These are phyloP conservation scores for Saccharomycopsis microspora DNA, from an alignment of 805 yeast genomes.

Conservation along the genomic window DNA sequence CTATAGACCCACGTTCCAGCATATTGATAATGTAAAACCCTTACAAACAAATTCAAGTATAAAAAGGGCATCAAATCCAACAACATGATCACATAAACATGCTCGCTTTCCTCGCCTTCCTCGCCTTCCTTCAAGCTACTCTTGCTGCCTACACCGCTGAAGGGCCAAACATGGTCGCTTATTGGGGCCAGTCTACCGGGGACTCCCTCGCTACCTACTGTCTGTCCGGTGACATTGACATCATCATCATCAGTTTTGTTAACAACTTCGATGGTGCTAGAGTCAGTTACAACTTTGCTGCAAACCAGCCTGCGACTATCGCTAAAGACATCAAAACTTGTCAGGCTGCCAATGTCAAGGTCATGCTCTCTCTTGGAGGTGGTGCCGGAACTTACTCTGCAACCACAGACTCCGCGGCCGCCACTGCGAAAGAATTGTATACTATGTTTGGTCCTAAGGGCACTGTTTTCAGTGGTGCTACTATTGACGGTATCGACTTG, in stretches of 20 bases:
- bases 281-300: constrained; percentile 33
- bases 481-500: constrained; percentile 64
- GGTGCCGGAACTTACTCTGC: background rate
- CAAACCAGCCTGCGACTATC: constrained; percentile 1
- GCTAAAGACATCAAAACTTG: constrained; percentile 8
- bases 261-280: constrained; percentile 1
- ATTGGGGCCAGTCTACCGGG: constrained; percentile 59
- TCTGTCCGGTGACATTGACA: constrained; percentile 9
- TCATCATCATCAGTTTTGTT: constrained; percentile 29
- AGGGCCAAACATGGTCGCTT: constrained; percentile 41
- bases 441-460: constrained; percentile 7
- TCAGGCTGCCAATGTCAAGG: constrained; percentile 11
- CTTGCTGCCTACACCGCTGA: constrained; percentile 1
- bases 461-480: constrained; percentile 35
- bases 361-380: constrained; percentile 11
- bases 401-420: background rate
- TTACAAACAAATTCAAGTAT: background rate
- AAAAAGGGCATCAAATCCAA: background rate
- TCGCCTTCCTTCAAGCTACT: background rate
- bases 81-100: background rate
- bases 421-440: constrained; percentile 6
- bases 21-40: background rate
- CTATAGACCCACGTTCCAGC: no score
- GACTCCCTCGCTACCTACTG: constrained; percentile 12
- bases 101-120: background rate